Conservation (phyloP, 768 basidiomycete genomes). For the Mycena albidolilacea region DNA sequence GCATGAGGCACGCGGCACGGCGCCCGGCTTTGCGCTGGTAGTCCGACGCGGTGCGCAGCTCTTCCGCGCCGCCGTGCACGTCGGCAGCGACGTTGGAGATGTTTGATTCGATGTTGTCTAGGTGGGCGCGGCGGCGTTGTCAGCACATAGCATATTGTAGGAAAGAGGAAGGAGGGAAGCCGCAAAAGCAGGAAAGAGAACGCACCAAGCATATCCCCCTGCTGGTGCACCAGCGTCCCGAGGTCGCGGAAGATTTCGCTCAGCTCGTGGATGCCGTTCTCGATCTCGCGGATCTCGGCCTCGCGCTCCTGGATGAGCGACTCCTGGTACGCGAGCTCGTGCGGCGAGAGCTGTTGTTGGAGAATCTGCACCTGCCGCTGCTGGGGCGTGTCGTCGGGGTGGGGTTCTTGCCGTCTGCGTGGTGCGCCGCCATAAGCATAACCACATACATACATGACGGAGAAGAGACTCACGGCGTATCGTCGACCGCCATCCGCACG, state of each 20-base stretch:
- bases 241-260: conserved; percentile 97
- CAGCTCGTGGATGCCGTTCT: conserved; percentile 95
- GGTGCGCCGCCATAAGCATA: neutral
- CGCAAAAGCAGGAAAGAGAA: conserved; percentile 27
- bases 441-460: neutral
- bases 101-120: neutral
- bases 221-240: conserved; percentile 94
- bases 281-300: conserved; percentile 95
- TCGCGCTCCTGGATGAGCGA: conserved; percentile 95
- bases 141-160: no score
- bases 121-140: neutral
- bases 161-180: neutral
- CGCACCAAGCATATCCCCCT: conserved; percentile 95
- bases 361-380: conserved; percentile 80
- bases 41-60: conserved; percentile 90
- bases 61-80: conserved; percentile 76
- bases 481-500: conserved; percentile 88
- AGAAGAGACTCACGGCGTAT: conserved; percentile 58
- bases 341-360: conserved; percentile 84
- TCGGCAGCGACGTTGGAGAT: conserved; percentile 8
- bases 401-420: conserved; percentile 47
- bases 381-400: conserved; percentile 62
- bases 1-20: conserved; percentile 90
- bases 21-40: conserved; percentile 96
- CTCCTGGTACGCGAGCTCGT: conserved; percentile 96